Percentiles rank a stretch among this genome's conserved stretches.
Conservation (phyloP, 208 protist species). For the Leishmania mexicana region DNA sequence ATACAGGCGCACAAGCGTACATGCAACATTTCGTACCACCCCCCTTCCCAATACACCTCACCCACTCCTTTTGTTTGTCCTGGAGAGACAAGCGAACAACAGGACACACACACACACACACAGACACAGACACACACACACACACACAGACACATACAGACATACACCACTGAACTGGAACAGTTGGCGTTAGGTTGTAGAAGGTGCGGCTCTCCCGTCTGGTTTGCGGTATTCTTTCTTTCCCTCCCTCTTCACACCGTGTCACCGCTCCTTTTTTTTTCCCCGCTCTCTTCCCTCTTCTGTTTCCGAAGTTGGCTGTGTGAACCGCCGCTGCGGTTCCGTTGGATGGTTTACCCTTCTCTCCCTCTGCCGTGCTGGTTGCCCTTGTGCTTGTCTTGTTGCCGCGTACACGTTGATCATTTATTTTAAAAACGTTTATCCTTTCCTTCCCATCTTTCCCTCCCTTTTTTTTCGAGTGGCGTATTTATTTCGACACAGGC, state of each 20-base stretch:
- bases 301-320: not conserved
- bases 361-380: not conserved
- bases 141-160: too few relatives aligned
- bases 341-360: not conserved
- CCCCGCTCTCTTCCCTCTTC: not conserved
- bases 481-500: not conserved
- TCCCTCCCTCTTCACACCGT: not conserved
- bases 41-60: not conserved
- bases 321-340: not conserved
- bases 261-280: not conserved
- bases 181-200: not conserved
- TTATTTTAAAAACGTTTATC: not conserved
- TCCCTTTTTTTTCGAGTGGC: not conserved
- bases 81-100: not conserved
- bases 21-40: not conserved
- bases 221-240: not conserved
- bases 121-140: too few relatives aligned
- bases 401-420: too few relatives aligned
- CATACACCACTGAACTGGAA: not conserved
- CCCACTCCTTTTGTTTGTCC: not conserved
- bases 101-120: not conserved
- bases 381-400: too few relatives aligned
- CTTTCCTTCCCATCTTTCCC: not conserved
- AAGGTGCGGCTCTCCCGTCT: not conserved
- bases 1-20: not conserved